phyloP scores from a whole-genome alignment of 179 eudicot species.

The Corrigiola litoralis region DNA sequence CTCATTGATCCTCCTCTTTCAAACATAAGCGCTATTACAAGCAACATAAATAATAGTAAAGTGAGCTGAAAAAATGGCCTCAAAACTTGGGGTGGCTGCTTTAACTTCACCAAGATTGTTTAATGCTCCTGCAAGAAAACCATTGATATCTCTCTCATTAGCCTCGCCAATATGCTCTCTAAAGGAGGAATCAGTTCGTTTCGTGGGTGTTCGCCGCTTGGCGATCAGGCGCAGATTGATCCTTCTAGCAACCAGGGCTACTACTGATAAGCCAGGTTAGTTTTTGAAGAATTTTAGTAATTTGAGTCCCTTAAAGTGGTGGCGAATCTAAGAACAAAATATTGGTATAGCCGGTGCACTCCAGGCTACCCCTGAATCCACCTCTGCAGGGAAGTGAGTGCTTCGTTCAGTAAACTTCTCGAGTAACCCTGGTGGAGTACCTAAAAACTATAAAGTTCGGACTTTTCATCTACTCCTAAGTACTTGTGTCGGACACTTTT shows the following conservation, averaged over 20 bases:
- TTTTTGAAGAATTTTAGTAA: not conserved
- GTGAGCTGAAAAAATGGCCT: constrained; percentile 47
- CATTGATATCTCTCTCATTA: constrained; percentile 30
- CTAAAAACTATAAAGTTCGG: too few relatives aligned
- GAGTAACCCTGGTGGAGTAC: too few relatives aligned
- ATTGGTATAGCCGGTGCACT: too few relatives aligned
- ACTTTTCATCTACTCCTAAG: too few relatives aligned
- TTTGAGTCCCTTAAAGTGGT: not conserved
- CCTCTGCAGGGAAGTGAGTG: too few relatives aligned
- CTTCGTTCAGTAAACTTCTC: too few relatives aligned
- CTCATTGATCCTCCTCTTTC: constrained; percentile 8
- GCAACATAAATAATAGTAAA: not conserved
- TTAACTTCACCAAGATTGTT: constrained; percentile 41
- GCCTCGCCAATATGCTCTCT: constrained; percentile 28
- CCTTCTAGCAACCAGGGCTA: constrained; percentile 50
- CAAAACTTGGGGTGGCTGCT: constrained; percentile 51
- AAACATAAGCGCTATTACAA: not conserved
- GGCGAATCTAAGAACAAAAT: too few relatives aligned
- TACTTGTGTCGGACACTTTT: too few relatives aligned
- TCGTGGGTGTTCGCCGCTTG: constrained; percentile 30
- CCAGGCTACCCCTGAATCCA: too few relatives aligned
- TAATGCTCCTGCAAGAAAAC: constrained; percentile 36
- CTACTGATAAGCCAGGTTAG: constrained; percentile 75
- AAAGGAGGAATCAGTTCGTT: constrained; percentile 37
- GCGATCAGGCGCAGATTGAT: constrained; percentile 34